Conservation (phyloP, 108 stramenopile genomes). For the Nannochloropsis gaditana region DNA sequence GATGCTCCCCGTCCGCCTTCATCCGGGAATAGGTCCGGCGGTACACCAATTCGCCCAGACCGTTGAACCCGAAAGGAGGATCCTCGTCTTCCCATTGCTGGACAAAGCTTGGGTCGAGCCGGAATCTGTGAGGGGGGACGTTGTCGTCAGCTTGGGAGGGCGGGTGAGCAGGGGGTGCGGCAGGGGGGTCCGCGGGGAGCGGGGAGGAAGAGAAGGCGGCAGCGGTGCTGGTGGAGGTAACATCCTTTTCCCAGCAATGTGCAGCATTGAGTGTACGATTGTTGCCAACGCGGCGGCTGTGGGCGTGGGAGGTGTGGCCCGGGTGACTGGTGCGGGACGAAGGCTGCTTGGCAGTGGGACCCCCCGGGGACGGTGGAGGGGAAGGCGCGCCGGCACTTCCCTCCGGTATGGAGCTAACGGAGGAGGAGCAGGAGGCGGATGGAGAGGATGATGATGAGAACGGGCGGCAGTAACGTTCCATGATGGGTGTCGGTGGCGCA, state of each 20-base stretch:
- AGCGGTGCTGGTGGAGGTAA: background rate
- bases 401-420: no score
- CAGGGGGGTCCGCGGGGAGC: background rate
- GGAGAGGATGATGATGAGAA: no score
- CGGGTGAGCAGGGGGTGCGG: background rate
- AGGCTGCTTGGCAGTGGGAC: no score
- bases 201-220: background rate
- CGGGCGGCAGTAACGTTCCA: no score
- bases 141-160: background rate
- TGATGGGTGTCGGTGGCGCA: no score
- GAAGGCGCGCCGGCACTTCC: no score
- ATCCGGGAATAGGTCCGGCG: slow-evolving; percentile 52
- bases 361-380: no score
- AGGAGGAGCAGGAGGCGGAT: no score
- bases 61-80: slow-evolving; percentile 59
- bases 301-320: no score
- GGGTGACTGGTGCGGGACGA: no score
- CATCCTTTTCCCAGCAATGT: background rate
- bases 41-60: slow-evolving; percentile 60
- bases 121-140: slow-evolving; percentile 25
- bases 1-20: slow-evolving; percentile 27
- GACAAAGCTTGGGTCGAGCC: slow-evolving; percentile 37
- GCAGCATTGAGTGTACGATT: no score
- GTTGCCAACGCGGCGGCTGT: no score
- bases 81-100: slow-evolving; percentile 22